Percentiles rank a stretch among this genome's conserved stretches.
Evolutionary conservation across 345 rosid genomes (phyloP).

Genomic region (Ailanthus altissimus): DNA sequence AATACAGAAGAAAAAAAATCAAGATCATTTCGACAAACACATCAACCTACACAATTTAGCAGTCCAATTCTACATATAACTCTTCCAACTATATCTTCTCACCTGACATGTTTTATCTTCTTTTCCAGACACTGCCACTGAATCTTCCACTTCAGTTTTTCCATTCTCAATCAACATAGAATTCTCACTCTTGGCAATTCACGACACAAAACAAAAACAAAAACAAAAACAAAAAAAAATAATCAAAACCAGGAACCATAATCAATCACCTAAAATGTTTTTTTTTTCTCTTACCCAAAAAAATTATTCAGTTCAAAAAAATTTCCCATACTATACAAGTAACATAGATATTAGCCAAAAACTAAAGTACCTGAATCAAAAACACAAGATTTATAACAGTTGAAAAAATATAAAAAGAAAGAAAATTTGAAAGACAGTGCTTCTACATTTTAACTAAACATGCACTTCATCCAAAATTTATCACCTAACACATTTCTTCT

Average conservation of each 20-base stretch:
- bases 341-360: background rate
- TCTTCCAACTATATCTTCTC: background rate
- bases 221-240: background rate
- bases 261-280: background rate
- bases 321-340: background rate
- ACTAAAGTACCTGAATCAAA: background rate
- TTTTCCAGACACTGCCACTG: background rate
- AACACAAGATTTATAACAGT: background rate
- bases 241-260: background rate
- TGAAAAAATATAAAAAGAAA: background rate
- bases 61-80: background rate
- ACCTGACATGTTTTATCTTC: conserved; percentile 20
- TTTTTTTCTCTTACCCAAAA: too few species aligned
- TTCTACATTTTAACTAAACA: too few species aligned
- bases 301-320: background rate
- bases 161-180: background rate
- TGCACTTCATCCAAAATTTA: too few species aligned
- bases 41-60: background rate
- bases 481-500: background rate
- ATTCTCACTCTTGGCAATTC: conserved; percentile 15
- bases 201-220: background rate
- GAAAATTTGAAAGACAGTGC: background rate
- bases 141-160: conserved; percentile 3
- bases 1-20: background rate
- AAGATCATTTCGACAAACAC: background rate